These are phyloP conservation scores for Alternaria sp. DNA, from an alignment of 2,329 filamentous ascomycete species.

Conservation along the genomic window DNA sequence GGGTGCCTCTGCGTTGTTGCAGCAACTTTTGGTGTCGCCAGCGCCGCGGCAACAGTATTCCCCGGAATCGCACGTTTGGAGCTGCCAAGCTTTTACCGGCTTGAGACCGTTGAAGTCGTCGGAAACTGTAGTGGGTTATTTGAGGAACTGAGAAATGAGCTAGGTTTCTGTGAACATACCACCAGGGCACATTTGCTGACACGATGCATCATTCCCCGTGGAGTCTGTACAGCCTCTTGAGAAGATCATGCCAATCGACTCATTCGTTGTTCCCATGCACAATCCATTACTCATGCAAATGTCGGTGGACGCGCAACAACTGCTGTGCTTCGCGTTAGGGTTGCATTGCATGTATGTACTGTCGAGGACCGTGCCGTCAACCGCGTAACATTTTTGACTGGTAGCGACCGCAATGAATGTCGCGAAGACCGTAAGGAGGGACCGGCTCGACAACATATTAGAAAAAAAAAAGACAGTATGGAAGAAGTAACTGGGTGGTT, in stretches of 20 bases:
- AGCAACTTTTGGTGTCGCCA: constrained; percentile 40
- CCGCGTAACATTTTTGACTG: constrained; percentile 42
- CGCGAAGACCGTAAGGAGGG: constrained; percentile 26
- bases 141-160: neutral
- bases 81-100: constrained; percentile 42
- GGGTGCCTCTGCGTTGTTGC: constrained; percentile 39
- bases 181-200: constrained; percentile 43
- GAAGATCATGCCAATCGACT: constrained; percentile 46
- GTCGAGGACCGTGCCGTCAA: constrained; percentile 43
- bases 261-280: constrained; percentile 44
- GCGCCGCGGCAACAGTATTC: constrained; percentile 46
- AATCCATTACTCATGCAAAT: constrained; percentile 47
- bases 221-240: constrained; percentile 49
- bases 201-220: constrained; percentile 40
- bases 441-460: constrained; percentile 29
- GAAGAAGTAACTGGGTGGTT: constrained; percentile 17
- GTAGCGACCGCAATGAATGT: constrained; percentile 24
- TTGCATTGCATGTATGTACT: constrained; percentile 44
- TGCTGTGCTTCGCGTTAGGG: constrained; percentile 40
- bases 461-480: constrained; percentile 21
- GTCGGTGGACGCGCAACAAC: constrained; percentile 48
- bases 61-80: constrained; percentile 49
- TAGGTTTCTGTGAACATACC: constrained; percentile 29
- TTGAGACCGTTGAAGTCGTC: constrained; percentile 26
- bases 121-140: constrained; percentile 17